These are phyloP conservation scores for Puccinia hordei DNA, from an alignment of 1,284 basidiomycete genomes.

Conservation along the genomic window DNA sequence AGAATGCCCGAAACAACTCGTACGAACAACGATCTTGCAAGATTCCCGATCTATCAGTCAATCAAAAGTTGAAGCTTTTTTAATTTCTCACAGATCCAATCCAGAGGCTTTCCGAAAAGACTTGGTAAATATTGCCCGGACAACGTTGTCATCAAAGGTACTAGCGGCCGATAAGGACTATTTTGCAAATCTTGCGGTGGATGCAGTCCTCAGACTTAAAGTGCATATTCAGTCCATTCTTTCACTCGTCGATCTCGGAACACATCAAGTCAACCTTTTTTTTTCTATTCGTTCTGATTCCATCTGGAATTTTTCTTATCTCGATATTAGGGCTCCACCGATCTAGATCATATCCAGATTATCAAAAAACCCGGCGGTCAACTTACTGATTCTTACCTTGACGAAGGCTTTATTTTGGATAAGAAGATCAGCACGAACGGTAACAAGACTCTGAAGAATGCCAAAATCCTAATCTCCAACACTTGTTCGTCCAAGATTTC, in stretches of 20 bases:
- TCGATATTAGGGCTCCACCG: conserved; percentile 75
- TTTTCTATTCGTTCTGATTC: background rate
- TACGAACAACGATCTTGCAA: conserved; percentile 61
- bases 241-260: background rate
- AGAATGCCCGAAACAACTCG: conserved; percentile 80
- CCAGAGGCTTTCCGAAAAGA: conserved; percentile 78
- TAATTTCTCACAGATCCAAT: conserved; percentile 66
- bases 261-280: no score
- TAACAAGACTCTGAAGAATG: conserved; percentile 90
- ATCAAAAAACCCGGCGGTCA: conserved; percentile 99
- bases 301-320: background rate
- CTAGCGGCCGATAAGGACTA: conserved; percentile 96
- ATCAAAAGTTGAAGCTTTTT: background rate
- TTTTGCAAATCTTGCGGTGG: conserved; percentile 96
- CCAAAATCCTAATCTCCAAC: conserved; percentile 95
- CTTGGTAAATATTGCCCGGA: conserved; percentile 92
- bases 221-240: conserved; percentile 60
- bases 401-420: conserved; percentile 98
- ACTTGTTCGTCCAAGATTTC: conserved; percentile 69
- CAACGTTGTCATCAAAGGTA: conserved; percentile 95
- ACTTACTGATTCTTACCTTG: conserved; percentile 95
- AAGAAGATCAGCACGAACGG: conserved; percentile 94
- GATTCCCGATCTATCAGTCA: background rate
- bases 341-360: conserved; percentile 98
- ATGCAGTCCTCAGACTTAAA: conserved; percentile 91